Conservation (phyloP, 106 monocot species). For the Triglochin maritima region DNA sequence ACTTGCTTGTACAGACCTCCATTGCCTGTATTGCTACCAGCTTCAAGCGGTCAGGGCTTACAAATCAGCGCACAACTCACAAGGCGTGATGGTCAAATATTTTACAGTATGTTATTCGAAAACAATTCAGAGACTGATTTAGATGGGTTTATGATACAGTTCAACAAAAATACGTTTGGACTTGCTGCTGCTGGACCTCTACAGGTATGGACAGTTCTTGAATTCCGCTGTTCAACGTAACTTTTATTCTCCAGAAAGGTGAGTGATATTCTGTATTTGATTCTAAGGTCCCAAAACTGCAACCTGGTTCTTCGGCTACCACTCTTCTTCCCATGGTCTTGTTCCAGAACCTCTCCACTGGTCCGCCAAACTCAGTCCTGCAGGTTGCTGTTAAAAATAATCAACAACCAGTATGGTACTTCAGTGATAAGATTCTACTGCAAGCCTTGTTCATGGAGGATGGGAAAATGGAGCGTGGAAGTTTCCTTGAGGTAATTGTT, state of each 20-base stretch:
- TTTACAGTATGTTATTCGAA: constrained; percentile 67
- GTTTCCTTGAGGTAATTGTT: constrained; percentile 84
- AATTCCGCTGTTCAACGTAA: not conserved
- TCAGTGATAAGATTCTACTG: constrained; percentile 76
- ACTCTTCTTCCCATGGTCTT: constrained; percentile 77
- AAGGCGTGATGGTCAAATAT: constrained; percentile 79
- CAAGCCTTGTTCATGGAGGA: constrained; percentile 79
- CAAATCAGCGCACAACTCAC: constrained; percentile 88
- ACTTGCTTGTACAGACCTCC: constrained; percentile 41
- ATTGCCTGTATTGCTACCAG: constrained; percentile 67
- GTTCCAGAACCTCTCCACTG: constrained; percentile 79
- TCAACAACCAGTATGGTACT: constrained; percentile 98
- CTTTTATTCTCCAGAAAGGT: not conserved
- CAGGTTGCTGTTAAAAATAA: constrained; percentile 99
- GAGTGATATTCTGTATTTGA: not conserved
- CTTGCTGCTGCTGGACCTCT: constrained; percentile 72
- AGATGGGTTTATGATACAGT: constrained; percentile 99
- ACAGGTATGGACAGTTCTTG: constrained; percentile 36
- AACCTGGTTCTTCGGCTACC: constrained; percentile 57
- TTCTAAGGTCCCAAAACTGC: constrained; percentile 55
- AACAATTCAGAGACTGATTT: constrained; percentile 50
- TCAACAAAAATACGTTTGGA: constrained; percentile 96
- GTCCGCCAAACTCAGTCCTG: constrained; percentile 60
- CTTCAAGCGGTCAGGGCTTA: constrained; percentile 84
- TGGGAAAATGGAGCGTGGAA: constrained; percentile 79